Conservation (phyloP, 108 stramenopile genomes). For the Phaeodactylum tricornutum region DNA sequence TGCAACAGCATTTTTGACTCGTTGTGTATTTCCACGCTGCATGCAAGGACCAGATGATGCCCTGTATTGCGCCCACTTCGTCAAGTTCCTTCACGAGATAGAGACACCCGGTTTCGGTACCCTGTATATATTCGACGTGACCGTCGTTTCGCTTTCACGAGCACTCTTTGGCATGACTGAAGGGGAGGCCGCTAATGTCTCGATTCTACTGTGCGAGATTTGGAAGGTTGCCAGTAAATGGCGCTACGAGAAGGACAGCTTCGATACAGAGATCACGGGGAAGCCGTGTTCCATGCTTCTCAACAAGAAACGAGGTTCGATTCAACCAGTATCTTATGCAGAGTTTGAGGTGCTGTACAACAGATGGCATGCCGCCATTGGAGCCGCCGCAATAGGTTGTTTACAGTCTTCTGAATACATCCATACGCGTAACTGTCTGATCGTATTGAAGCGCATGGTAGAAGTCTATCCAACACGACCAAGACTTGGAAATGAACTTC, state of each 20-base stretch:
- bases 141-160: slow-evolving; percentile 49
- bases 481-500: slow-evolving; percentile 51
- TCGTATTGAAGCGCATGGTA: slow-evolving; percentile 67
- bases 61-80: slow-evolving; percentile 68
- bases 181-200: slow-evolving; percentile 74
- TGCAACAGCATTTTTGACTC: slow-evolving; percentile 41
- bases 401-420: slow-evolving; percentile 78
- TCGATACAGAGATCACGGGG: slow-evolving; percentile 50
- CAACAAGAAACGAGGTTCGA: not conserved
- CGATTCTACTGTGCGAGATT: slow-evolving; percentile 62
- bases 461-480: slow-evolving; percentile 70
- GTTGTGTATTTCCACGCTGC: slow-evolving; percentile 71
- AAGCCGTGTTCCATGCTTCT: slow-evolving; percentile 30
- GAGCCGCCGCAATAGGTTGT: slow-evolving; percentile 51
- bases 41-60: slow-evolving; percentile 78
- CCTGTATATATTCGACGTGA: slow-evolving; percentile 51
- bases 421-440: slow-evolving; percentile 62
- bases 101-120: slow-evolving; percentile 73
- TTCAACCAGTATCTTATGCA: not conserved
- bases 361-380: slow-evolving; percentile 71
- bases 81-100: slow-evolving; percentile 58
- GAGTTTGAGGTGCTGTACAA: slow-evolving; percentile 36
- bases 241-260: slow-evolving; percentile 69
- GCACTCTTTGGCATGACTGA: slow-evolving; percentile 75
- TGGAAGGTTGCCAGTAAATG: slow-evolving; percentile 65